Evolutionary conservation across 2,329 filamentous ascomycete genomes (phyloP).

Genomic region (Alternaria arborescens): DNA sequence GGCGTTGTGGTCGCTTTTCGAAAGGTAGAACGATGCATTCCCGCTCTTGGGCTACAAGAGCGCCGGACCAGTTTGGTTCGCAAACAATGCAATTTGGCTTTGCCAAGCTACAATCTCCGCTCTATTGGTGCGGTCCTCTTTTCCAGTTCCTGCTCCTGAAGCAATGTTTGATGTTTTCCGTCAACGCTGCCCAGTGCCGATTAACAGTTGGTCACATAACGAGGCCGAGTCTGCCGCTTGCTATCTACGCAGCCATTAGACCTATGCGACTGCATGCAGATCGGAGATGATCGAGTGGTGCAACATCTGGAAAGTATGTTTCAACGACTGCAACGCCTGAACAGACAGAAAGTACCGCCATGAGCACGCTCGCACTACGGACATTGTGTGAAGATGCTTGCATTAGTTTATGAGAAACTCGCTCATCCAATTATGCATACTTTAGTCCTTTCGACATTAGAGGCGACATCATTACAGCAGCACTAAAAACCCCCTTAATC

Average conservation of each 20-base stretch:
- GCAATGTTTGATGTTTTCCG: background rate
- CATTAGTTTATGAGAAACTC: background rate
- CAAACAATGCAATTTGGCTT: slow-evolving; percentile 39
- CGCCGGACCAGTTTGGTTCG: slow-evolving; percentile 29
- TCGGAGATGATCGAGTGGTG: background rate
- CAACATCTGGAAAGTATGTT: background rate
- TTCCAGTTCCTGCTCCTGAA: background rate
- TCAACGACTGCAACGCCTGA: background rate
- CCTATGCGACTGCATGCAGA: background rate
- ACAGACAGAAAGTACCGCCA: background rate
- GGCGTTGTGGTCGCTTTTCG: slow-evolving; percentile 47
- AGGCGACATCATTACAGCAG: background rate
- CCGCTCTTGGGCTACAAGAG: slow-evolving; percentile 32
- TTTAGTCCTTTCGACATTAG: background rate
- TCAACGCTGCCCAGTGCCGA: background rate
- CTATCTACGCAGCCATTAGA: background rate
- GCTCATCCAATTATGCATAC: background rate
- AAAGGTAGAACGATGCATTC: slow-evolving; percentile 45
- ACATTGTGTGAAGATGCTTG: background rate
- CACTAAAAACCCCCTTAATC: background rate
- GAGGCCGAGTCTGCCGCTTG: background rate
- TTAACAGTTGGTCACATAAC: background rate
- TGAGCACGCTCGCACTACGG: background rate
- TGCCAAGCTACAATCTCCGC: slow-evolving; percentile 20
- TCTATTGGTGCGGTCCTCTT: slow-evolving; percentile 8